Percentiles rank a stretch among this genome's conserved stretches.
Conservation (phyloP, 768 basidiomycete genomes). For the Kwoniella pini region DNA sequence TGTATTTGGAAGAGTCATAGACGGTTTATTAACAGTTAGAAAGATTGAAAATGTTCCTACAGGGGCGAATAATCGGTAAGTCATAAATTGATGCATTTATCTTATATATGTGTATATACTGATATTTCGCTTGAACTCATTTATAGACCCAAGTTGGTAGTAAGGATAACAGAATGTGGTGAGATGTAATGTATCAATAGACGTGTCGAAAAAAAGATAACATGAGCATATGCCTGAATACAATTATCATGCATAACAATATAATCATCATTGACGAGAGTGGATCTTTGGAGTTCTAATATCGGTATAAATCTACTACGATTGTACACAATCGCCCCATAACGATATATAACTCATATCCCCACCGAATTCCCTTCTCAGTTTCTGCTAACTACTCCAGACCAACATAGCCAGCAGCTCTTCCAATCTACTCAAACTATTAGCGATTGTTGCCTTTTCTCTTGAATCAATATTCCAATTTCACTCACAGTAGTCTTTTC, state of each 20-base stretch:
- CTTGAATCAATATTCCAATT: too few species aligned
- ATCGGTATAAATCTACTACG: too few species aligned
- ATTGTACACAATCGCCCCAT: too few species aligned
- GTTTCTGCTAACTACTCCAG: conserved; percentile 15
- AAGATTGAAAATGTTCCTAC: conserved; percentile 97
- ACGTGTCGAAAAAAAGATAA: too few species aligned
- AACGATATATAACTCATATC: too few species aligned
- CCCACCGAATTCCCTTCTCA: too few species aligned
- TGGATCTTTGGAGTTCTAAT: too few species aligned
- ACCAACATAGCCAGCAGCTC: conserved; percentile 45
- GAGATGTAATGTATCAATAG: conserved; percentile 47
- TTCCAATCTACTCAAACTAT: conserved; percentile 29
- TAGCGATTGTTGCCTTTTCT: too few species aligned
- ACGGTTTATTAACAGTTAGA: conserved; percentile 90
- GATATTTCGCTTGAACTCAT: background rate
- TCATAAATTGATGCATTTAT: too few species aligned
- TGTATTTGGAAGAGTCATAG: conserved; percentile 54
- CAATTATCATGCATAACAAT: background rate
- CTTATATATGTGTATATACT: too few species aligned
- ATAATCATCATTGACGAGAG: too few species aligned
- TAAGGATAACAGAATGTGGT: conserved; percentile 52
- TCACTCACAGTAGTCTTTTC: conserved; percentile 67
- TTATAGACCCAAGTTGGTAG: conserved; percentile 36
- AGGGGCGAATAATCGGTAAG: conserved; percentile 50
- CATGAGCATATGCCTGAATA: too few species aligned